Evolutionary conservation across 306 rosid genomes (phyloP), one percentile per base, ranked within the genome.

Genomic region (Prosopis cineraria): DNA sequence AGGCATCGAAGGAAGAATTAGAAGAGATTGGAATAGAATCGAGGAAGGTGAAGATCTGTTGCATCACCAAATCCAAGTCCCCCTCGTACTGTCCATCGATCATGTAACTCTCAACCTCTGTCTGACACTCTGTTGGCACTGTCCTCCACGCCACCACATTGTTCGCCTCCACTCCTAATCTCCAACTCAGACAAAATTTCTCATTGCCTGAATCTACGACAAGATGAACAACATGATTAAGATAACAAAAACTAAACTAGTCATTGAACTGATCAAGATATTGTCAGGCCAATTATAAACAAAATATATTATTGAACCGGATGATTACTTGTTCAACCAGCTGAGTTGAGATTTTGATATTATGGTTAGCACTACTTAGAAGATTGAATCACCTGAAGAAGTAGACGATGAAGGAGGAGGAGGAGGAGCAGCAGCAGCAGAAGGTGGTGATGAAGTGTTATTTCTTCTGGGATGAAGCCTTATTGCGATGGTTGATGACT

Each of bases 151-250:
- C 72, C 9, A 78, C 62, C 58, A 86, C 85, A 78, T 82, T 88
- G 89, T 84, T 83, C 12, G 85, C 19, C 84, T 90, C 94, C 82
- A 84, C 94, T 3, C 75, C 90, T 73, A 88, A 50, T 76, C 92
- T 76, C 94, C 94, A 88, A 75, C 92, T 86, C 85, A 80, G 70
- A 81, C 90, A 86, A 36, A 79, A 80, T 11, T 73, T 74, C 1
- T 1, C 70, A 2, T 76, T n/a, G 0, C 25, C 14, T 39, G 37
- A 34, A 37, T n/a, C n/a, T n/a, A n/a, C n/a, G n/a, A 37, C 9
- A 34, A 6, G 7, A 39, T 0, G 43, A 40, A 7, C 29, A 53
- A 20, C 29, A 22, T 6, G 59, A 52, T n/a, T n/a, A n/a, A n/a
- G n/a, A n/a, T n/a, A n/a, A n/a, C n/a, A n/a, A n/a, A n/a, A n/a